Conservation (phyloP, 2,329 filamentous ascomycete species). For the Huntiella savannae region DNA sequence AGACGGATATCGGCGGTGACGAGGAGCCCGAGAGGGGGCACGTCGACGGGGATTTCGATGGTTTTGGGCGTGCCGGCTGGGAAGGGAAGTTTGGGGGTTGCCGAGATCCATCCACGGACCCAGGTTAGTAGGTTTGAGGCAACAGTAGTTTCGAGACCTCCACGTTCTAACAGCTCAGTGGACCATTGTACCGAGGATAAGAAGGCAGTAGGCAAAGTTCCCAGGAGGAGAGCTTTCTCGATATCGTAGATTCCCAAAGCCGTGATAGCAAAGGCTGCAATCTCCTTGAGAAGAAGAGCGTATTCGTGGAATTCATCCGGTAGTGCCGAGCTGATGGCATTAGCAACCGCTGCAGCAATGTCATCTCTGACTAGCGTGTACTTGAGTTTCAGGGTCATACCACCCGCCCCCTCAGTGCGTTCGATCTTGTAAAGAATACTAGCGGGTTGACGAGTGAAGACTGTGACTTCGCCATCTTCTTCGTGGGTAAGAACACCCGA, state of each 20-base stretch:
- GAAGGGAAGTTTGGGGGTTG: slow-evolving; percentile 11
- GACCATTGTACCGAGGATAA: slow-evolving; percentile 11
- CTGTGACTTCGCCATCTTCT: slow-evolving; percentile 29
- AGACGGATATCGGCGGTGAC: slow-evolving; percentile 53
- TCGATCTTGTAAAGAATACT: slow-evolving; percentile 64
- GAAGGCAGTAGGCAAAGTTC: slow-evolving; percentile 16
- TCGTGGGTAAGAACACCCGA: slow-evolving; percentile 27
- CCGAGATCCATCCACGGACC: slow-evolving; percentile 21
- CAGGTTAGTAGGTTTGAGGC: slow-evolving; percentile 16
- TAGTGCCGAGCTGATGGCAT: slow-evolving; percentile 24
- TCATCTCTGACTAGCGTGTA: slow-evolving; percentile 66
- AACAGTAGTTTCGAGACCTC: not conserved
- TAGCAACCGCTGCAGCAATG: slow-evolving; percentile 32
- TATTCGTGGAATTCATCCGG: slow-evolving; percentile 24
- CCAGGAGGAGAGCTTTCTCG: slow-evolving; percentile 35
- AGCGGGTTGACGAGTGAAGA: slow-evolving; percentile 68
- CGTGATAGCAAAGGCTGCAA: slow-evolving; percentile 26
- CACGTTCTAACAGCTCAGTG: slow-evolving; percentile 1
- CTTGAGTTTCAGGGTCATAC: slow-evolving; percentile 48
- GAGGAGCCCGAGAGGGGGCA: slow-evolving; percentile 65
- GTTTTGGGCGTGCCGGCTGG: slow-evolving; percentile 24
- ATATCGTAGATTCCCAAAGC: slow-evolving; percentile 30
- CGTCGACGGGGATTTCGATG: slow-evolving; percentile 76
- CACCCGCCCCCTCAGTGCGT: slow-evolving; percentile 25
- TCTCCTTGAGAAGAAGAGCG: slow-evolving; percentile 26